phyloP scores from a whole-genome alignment of 2,329 filamentous ascomycete genomes.

The Cadophora gregata region DNA sequence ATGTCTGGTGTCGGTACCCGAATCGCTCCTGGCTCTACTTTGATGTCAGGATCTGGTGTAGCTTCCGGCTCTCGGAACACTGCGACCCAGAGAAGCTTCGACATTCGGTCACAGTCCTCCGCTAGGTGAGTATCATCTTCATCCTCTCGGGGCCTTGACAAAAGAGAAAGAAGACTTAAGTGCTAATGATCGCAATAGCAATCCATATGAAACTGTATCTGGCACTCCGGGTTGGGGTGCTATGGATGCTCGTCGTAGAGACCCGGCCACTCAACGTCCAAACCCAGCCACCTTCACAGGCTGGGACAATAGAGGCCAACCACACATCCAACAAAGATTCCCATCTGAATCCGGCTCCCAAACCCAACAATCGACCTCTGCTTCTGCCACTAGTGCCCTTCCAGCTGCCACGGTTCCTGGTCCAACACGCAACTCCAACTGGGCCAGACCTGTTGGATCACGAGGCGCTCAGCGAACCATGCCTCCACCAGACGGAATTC shows the following conservation, averaged over 20 bases:
- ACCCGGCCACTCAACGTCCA: background rate
- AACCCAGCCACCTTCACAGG: constrained; percentile 23
- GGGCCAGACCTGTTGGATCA: constrained; percentile 20
- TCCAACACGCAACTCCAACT: constrained; percentile 3
- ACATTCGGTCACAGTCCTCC: background rate
- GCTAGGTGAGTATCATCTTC: background rate
- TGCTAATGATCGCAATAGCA: constrained; percentile 23
- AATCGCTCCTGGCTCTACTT: background rate
- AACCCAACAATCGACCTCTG: background rate
- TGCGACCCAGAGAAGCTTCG: background rate
- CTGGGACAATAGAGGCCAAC: constrained; percentile 29
- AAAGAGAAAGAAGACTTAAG: background rate
- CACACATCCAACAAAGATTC: constrained; percentile 17
- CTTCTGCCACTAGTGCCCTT: constrained; percentile 2
- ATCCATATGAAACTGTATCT: constrained; percentile 30
- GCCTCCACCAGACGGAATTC: background rate
- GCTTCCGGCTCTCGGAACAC: constrained; percentile 10
- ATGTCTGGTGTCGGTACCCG: constrained; percentile 7
- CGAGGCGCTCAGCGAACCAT: background rate
- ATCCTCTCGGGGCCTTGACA: background rate
- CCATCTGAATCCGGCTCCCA: constrained; percentile 13
- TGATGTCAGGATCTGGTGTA: background rate
- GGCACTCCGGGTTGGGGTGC: constrained; percentile 19
- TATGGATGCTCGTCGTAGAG: constrained; percentile 24
- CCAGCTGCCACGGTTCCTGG: background rate